Evolutionary conservation across 2,329 filamentous ascomycete species (phyloP), one percentile per base, ranked within the genome.

Genomic region (Clonostachys rhizophaga): DNA sequence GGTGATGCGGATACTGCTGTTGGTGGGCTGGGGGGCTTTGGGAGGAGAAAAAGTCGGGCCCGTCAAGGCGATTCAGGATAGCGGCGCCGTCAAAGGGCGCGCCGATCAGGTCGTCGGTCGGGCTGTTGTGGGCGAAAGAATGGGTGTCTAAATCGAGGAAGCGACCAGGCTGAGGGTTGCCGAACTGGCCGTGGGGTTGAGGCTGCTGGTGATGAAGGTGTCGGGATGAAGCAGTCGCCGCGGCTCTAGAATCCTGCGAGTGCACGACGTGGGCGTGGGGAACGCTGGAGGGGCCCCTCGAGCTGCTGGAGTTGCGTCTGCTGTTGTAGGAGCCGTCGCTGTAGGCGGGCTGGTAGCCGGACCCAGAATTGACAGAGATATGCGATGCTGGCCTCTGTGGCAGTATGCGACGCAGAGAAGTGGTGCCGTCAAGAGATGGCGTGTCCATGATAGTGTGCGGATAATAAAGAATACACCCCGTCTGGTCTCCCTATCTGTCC

Each of bases 11-110:
- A 54, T 43, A 42, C 20, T 51, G 52, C 49, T 54, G 54, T 46
- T 59, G 53, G 50, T 54, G 24, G 24, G 24, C 24, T 30, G 24
- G 24, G 24, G 24, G 24, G 24, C 24, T 30, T 5, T 30, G 24
- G 53, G 43, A 47, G 50, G 45, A 45, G 48, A 55, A 44, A 17
- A 13, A 34, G 34, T 30, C 35, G 34, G 18, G 44, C 10, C 24
- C 14, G 57, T 83, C 78, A 58, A 84, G 71, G 55, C 79, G 79
- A 62, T 74, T 77, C 57, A 84, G 69, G 55, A 84, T 83, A 54
- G 76, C 75, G 48, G 72, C 76, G 56, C 79, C 75, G 78, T 85
- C 81, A 64, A 85, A 85, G 40, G 81, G 81, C 53, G 80, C 79
- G 57, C 81, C 81, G 65, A 85, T 73, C 49, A 85, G 69, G 54